These are phyloP conservation scores for Exophiala sp. DNA, from an alignment of 2,329 filamentous ascomycete genomes.

Conservation along the genomic window DNA sequence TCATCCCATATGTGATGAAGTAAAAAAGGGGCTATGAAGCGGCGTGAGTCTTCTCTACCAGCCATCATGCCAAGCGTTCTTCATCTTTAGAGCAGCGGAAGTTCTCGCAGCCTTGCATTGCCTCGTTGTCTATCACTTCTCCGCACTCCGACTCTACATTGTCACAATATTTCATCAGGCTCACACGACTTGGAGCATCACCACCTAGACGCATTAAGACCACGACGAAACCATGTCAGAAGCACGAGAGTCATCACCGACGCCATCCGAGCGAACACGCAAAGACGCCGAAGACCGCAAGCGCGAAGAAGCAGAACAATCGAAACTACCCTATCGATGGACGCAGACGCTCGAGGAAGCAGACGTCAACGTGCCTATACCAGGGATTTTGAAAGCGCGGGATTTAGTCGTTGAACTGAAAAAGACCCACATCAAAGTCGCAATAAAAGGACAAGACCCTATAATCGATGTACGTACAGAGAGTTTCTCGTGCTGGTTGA, in stretches of 20 bases:
- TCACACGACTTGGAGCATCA: neutral
- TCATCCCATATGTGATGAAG: too few relatives aligned
- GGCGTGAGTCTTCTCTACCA: too few relatives aligned
- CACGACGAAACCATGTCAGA: slow-evolving; percentile 8
- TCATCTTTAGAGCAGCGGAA: too few relatives aligned
- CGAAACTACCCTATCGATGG: slow-evolving; percentile 94
- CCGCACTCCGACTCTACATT: too few relatives aligned
- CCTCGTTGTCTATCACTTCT: too few relatives aligned
- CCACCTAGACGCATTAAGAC: neutral
- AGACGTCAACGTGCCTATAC: slow-evolving; percentile 73
- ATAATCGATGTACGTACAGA: slow-evolving; percentile 66
- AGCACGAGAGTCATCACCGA: slow-evolving; percentile 39
- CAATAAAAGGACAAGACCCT: slow-evolving; percentile 81
- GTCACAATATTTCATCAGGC: neutral
- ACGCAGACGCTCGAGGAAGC: slow-evolving; percentile 86
- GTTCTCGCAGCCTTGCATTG: too few relatives aligned
- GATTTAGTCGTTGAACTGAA: slow-evolving; percentile 82
- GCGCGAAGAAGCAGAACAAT: slow-evolving; percentile 83
- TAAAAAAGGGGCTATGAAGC: too few relatives aligned
- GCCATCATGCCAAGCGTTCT: too few relatives aligned
- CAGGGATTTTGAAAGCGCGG: slow-evolving; percentile 76
- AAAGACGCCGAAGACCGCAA: slow-evolving; percentile 59
- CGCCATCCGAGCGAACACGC: slow-evolving; percentile 52
- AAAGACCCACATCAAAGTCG: slow-evolving; percentile 72
- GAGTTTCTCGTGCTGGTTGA: slow-evolving; percentile 9